These are phyloP conservation scores for Blastomyces silverae DNA, from an alignment of 2,329 filamentous ascomycete species.

Conservation along the genomic window DNA sequence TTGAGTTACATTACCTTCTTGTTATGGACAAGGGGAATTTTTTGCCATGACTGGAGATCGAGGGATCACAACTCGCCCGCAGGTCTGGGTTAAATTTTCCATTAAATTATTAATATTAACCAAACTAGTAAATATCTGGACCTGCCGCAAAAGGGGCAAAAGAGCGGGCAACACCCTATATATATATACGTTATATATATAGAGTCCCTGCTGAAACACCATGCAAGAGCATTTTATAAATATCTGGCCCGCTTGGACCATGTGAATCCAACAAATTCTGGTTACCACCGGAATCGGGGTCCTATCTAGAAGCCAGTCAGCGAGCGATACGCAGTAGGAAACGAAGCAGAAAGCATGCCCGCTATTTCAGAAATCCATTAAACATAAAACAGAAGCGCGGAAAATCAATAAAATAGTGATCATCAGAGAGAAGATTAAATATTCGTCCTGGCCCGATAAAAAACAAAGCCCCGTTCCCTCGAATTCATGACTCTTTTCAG, in stretches of 20 bases:
- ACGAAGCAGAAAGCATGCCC: not conserved
- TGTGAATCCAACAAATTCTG: not conserved
- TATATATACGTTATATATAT: no score
- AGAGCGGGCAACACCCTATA: no score
- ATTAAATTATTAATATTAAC: not conserved
- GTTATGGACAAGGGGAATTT: no score
- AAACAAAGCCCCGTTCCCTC: not conserved
- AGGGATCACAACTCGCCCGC: no score
- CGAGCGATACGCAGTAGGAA: no score
- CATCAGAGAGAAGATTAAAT: conserved; percentile 22
- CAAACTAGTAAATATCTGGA: not conserved
- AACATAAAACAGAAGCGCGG: not conserved
- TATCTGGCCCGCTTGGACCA: not conserved
- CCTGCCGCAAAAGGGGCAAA: not conserved
- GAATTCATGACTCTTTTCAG: not conserved
- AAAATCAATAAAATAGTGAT: not conserved
- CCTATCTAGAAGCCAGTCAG: no score
- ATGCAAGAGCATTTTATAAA: not conserved
- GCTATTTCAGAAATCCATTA: not conserved
- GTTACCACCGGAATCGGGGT: no score
- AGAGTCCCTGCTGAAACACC: not conserved
- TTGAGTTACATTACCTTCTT: not conserved
- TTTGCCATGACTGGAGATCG: no score
- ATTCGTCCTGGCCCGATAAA: conserved; percentile 16
- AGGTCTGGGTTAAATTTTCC: not conserved